Percentiles rank a stretch among this genome's conserved stretches.
These are phyloP conservation scores for Pholiota microspora DNA, from an alignment of 768 basidiomycete genomes.

Conservation along the genomic window DNA sequence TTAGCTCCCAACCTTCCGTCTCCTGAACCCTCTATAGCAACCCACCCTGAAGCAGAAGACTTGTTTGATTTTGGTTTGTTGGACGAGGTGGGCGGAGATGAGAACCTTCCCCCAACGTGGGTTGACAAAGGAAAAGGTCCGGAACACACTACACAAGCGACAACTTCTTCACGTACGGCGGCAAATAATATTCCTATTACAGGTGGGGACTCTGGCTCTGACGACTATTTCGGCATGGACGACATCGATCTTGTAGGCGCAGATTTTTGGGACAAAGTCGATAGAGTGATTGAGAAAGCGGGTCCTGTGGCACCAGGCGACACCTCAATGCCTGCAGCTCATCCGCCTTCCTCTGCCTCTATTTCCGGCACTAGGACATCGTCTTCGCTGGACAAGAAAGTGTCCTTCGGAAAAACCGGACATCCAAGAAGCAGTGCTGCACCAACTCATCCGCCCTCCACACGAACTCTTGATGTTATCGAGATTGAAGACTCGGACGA, in stretches of 20 bases:
- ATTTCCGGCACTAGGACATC: not conserved
- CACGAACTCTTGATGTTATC: slow-evolving; percentile 30
- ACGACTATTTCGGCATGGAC: slow-evolving; percentile 25
- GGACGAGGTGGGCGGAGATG: slow-evolving; percentile 17
- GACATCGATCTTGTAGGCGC: slow-evolving; percentile 18
- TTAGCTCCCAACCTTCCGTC: slow-evolving; percentile 10
- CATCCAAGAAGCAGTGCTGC: not conserved
- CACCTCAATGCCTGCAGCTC: not conserved
- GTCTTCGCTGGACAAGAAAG: not conserved
- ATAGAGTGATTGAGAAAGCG: slow-evolving; percentile 25
- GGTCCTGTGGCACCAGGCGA: slow-evolving; percentile 9
- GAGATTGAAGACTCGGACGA: slow-evolving; percentile 36
- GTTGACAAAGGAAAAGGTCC: slow-evolving; percentile 20
- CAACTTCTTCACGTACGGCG: not conserved
- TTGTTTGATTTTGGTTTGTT: slow-evolving; percentile 29
- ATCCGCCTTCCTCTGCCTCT: slow-evolving; percentile 8
- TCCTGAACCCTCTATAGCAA: not conserved
- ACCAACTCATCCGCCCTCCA: not conserved
- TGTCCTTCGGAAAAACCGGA: not conserved
- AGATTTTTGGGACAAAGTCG: slow-evolving; percentile 24
- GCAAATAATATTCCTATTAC: not conserved
- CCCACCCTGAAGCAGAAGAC: slow-evolving; percentile 10
- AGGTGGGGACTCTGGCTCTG: slow-evolving; percentile 12
- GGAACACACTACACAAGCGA: not conserved
- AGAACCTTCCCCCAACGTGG: slow-evolving; percentile 13